Evolutionary conservation across 345 rosid species (phyloP).

Genomic region (Eucalyptus regnans): DNA sequence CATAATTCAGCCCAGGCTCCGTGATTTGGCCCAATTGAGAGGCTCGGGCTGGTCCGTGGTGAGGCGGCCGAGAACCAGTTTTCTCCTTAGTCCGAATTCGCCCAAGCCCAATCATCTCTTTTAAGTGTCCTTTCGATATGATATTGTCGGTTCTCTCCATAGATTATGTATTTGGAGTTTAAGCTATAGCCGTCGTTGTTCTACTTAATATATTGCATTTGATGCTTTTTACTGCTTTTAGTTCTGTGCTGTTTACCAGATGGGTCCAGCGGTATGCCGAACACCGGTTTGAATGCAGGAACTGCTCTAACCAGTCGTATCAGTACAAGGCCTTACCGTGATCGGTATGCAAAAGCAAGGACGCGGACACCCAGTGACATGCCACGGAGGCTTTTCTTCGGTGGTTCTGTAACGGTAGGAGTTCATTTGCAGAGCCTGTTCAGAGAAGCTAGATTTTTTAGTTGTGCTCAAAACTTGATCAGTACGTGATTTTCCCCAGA

Average conservation of each 20-base stretch:
- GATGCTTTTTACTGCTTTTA: not conserved
- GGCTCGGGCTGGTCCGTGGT: not conserved
- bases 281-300: not conserved
- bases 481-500: not conserved
- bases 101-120: not conserved
- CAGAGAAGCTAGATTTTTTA: not conserved
- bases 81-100: not conserved
- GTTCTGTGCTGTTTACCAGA: not conserved
- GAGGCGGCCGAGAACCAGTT: not conserved
- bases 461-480: not conserved
- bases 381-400: not conserved
- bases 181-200: not conserved
- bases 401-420: not conserved
- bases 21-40: not conserved
- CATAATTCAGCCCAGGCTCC: not conserved
- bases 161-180: not conserved
- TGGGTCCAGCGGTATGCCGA: not conserved
- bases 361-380: not conserved
- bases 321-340: not conserved
- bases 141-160: not conserved
- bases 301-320: not conserved
- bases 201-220: not conserved
- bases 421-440: not conserved
- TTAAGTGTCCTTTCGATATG: not conserved
- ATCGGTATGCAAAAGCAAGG: rapidly evolving